phyloP scores from a whole-genome alignment of 83 land plant species.

The Larix sibirica region DNA sequence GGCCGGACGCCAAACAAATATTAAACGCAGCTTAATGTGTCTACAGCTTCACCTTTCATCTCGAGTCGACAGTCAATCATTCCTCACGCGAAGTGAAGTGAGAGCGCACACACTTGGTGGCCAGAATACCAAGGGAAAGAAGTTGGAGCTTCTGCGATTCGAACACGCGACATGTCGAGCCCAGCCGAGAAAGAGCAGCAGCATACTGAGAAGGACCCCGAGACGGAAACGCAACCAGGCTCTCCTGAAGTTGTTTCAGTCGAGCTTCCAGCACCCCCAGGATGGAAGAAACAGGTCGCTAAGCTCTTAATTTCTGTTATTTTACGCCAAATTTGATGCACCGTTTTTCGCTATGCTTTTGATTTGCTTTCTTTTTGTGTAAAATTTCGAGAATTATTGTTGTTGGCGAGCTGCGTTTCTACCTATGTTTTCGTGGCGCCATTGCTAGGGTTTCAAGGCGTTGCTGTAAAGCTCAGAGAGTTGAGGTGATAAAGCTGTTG shows the following conservation, averaged over 20 bases:
- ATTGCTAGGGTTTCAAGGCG: background rate
- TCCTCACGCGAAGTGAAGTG: background rate
- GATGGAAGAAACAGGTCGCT: conserved; percentile 15
- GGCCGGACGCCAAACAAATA: conserved; percentile 5
- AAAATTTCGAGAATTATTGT: background rate
- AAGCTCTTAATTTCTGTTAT: background rate
- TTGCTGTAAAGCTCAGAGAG: background rate
- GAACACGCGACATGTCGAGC: background rate
- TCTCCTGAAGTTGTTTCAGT: conserved; percentile 12
- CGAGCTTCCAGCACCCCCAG: conserved; percentile 17
- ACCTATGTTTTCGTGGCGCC: background rate
- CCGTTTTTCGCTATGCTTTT: background rate
- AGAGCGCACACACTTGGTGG: background rate
- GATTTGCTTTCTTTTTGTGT: background rate
- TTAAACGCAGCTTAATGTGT: background rate
- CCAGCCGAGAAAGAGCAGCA: background rate
- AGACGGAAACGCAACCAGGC: background rate
- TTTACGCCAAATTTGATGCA: background rate
- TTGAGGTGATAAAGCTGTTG: background rate
- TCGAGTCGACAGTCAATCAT: background rate
- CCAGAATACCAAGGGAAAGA: background rate
- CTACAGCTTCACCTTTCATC: background rate
- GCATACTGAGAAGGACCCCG: background rate
- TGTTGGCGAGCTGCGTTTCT: background rate
- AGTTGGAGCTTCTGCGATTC: background rate